Conservation (phyloP, 2,329 filamentous ascomycete genomes). For the Tothia fuscella region DNA sequence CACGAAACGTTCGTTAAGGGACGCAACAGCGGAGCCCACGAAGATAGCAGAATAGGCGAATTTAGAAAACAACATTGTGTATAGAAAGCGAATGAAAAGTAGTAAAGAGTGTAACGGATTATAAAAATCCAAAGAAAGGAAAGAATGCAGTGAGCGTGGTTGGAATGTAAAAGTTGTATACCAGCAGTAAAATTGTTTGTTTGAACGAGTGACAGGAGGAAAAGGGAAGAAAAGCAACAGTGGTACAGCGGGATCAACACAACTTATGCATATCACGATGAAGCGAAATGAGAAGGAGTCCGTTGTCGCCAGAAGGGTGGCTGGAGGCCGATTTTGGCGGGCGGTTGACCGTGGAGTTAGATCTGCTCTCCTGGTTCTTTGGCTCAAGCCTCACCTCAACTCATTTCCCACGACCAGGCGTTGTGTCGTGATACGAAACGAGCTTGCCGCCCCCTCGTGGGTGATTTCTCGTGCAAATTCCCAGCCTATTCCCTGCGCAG, state of each 20-base stretch:
- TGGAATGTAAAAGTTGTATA: neutral
- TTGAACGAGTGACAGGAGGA: neutral
- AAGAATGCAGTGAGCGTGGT: neutral
- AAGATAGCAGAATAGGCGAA: slow-evolving; percentile 4
- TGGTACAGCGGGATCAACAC: neutral
- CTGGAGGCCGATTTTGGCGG: no score
- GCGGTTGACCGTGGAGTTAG: no score
- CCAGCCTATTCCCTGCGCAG: no score
- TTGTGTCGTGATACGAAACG: no score
- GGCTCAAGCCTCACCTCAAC: no score
- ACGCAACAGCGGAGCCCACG: slow-evolving; percentile 1
- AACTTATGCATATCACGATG: slow-evolving; percentile 3
- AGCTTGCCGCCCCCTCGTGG: no score
- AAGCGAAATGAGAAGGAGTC: slow-evolving; percentile 5
- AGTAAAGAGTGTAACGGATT: slow-evolving; percentile 9
- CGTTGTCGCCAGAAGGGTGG: no score
- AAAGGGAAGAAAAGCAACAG: neutral
- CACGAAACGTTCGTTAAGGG: slow-evolving; percentile 5
- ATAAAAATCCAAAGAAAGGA: slow-evolving; percentile 1
- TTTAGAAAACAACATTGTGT: slow-evolving; percentile 6
- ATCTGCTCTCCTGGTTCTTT: no score
- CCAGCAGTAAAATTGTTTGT: slow-evolving; percentile 1
- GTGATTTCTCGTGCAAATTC: no score
- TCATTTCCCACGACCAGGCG: no score
- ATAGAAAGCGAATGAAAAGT: neutral